These are phyloP conservation scores for Cryptosporidium viatorum DNA, from an alignment of 169 alveolate species.

Conservation along the genomic window DNA sequence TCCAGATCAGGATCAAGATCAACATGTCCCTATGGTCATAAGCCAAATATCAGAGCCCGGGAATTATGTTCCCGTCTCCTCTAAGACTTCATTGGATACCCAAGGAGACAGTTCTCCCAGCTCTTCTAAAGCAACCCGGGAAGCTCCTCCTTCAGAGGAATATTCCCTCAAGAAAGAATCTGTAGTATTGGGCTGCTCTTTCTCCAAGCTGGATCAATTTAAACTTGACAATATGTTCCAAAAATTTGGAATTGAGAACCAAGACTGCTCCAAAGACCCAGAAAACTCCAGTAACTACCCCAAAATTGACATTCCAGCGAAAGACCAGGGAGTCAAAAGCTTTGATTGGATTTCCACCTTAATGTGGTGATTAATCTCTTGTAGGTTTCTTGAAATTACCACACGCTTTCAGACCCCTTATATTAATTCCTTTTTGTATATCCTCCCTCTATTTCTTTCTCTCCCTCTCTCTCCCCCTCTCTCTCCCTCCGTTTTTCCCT, in stretches of 20 bases:
- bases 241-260: background rate
- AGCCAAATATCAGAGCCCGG: background rate
- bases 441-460: background rate
- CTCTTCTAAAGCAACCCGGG: background rate
- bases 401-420: background rate
- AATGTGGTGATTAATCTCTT: slow-evolving; percentile 7
- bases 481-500: background rate
- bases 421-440: background rate
- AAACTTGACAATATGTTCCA: background rate
- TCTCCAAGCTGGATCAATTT: background rate
- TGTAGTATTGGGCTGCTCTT: background rate
- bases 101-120: background rate
- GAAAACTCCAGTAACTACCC: background rate
- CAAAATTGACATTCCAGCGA: slow-evolving; percentile 8
- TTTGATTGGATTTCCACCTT: slow-evolving; percentile 47
- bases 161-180: background rate
- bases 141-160: background rate
- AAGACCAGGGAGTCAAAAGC: slow-evolving; percentile 37
- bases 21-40: background rate
- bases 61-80: background rate
- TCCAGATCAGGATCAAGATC: background rate
- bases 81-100: background rate
- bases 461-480: background rate
- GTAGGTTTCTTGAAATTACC: background rate
- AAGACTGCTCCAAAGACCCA: background rate